Percentiles rank a stretch among this genome's conserved stretches.
Evolutionary conservation across 768 basidiomycete genomes (phyloP).

Genomic region (Termitomyces sp.): DNA sequence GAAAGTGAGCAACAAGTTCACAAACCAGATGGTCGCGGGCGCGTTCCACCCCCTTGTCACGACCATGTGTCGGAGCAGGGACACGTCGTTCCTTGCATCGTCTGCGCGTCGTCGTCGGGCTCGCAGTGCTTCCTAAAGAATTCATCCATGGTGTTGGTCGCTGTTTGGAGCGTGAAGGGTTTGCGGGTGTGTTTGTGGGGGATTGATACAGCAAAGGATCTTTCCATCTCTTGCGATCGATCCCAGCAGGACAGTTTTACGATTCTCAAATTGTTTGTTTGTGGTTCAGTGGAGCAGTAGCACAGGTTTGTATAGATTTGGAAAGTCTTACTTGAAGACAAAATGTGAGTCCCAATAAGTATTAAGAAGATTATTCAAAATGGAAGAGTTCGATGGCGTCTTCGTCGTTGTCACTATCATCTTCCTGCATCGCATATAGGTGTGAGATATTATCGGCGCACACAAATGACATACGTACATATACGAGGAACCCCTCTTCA

Average conservation of each 20-base stretch:
- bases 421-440: neutral
- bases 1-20: neutral
- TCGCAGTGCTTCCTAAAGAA: too few species aligned
- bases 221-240: too few species aligned
- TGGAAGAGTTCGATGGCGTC: slow-evolving; percentile 2
- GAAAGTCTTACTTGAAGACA: neutral
- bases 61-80: neutral
- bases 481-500: slow-evolving; percentile 32
- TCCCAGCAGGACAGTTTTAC: too few species aligned
- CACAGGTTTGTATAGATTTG: neutral
- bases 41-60: neutral
- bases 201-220: too few species aligned
- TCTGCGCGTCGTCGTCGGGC: too few species aligned
- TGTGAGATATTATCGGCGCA: neutral
- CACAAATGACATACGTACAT: slow-evolving; percentile 15
- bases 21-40: neutral
- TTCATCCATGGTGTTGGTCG: too few species aligned
- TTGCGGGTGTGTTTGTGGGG: too few species aligned
- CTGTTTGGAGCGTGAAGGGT: too few species aligned
- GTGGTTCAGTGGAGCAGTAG: too few species aligned
- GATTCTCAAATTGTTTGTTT: too few species aligned
- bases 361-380: neutral
- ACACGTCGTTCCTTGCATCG: neutral
- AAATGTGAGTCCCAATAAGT: neutral
- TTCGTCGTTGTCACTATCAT: neutral